phyloP scores from a whole-genome alignment of 805 yeast genomes.

The Cyberlindnera bimundalis region DNA sequence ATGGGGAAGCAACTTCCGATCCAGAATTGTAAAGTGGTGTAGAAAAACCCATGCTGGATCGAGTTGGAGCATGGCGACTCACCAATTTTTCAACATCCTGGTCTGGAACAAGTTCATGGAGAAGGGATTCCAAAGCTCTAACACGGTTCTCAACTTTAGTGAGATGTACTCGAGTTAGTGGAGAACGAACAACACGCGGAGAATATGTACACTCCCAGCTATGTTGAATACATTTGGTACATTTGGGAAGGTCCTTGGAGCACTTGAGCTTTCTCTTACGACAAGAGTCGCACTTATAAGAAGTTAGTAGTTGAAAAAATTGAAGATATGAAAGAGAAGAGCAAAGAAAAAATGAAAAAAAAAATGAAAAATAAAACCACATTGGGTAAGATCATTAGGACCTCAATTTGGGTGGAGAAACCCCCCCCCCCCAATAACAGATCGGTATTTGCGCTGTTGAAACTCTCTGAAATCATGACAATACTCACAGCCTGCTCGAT shows the following conservation, averaged over 20 bases:
- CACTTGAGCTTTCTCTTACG: conserved; percentile 77
- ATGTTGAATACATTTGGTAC: conserved; percentile 70
- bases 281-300: conserved; percentile 68
- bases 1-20: conserved; percentile 5
- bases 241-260: conserved; percentile 72
- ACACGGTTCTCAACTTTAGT: conserved; percentile 69
- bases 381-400: too few relatives aligned
- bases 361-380: too few relatives aligned
- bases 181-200: conserved; percentile 75
- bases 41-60: conserved; percentile 1
- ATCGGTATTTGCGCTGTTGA: too few relatives aligned
- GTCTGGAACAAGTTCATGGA: conserved; percentile 43
- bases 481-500: conserved; percentile 29
- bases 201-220: conserved; percentile 75
- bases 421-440: too few relatives aligned
- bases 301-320: conserved; percentile 6
- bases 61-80: conserved; percentile 18
- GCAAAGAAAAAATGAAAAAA: too few relatives aligned
- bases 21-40: conserved; percentile 10
- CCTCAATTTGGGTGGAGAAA: too few relatives aligned
- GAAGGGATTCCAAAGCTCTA: conserved; percentile 41
- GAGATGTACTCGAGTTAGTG: conserved; percentile 75
- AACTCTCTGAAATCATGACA: too few relatives aligned
- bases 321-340: too few relatives aligned
- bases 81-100: conserved; percentile 41